Conservation (phyloP, 331 rosid genomes). For the Malus hybrid region DNA sequence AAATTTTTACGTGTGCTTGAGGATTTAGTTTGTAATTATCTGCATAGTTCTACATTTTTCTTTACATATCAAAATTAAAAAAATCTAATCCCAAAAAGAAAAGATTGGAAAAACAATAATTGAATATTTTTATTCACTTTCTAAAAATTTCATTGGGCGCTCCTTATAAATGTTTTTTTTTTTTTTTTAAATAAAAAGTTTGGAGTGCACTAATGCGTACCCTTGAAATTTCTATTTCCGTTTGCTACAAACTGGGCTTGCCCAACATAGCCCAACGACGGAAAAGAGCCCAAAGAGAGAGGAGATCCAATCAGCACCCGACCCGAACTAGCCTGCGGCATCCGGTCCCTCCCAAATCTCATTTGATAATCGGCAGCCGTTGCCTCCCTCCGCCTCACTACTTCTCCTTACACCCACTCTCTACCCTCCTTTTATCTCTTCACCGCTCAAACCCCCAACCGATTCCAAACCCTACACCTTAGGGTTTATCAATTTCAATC, state of each 20-base stretch:
- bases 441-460: not conserved
- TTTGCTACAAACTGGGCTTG: not conserved
- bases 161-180: no score
- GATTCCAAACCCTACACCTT: not conserved
- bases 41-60: no score
- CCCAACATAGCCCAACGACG: not conserved
- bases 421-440: not conserved
- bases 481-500: constrained; percentile 3
- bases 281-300: not conserved
- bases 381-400: not conserved
- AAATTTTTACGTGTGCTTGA: no score
- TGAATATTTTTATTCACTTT: no score
- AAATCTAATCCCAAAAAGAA: no score
- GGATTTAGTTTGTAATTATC: no score
- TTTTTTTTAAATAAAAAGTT: no score
- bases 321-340: not conserved
- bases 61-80: no score
- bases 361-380: not conserved
- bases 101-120: no score
- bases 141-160: no score
- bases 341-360: not conserved
- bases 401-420: not conserved
- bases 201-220: no score
- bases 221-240: no score
- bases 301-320: not conserved